Percentiles rank a stretch among this genome's conserved stretches.
phyloP scores from a whole-genome alignment of 371 early-diverging fungal species.

The Gilbertella persicaria region DNA sequence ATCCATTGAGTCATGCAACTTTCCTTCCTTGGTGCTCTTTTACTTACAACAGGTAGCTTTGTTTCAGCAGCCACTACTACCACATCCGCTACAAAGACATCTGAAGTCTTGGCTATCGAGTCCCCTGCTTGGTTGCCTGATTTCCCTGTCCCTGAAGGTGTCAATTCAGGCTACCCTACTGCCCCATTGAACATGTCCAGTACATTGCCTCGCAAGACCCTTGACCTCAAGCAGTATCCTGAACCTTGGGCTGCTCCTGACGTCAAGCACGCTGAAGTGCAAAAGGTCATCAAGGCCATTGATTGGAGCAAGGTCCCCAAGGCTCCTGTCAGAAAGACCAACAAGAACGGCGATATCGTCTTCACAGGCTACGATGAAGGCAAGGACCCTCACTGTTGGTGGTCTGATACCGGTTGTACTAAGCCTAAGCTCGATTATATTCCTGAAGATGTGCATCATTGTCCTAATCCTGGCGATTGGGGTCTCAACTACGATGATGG shows the following conservation, averaged over 20 bases:
- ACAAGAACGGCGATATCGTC: conserved; percentile 19
- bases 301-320: conserved; percentile 52
- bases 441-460: conserved; percentile 45
- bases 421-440: conserved; percentile 42
- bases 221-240: conserved; percentile 35
- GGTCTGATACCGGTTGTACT: conserved; percentile 48
- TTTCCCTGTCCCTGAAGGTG: conserved; percentile 30
- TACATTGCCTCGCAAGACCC: conserved; percentile 23
- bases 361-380: conserved; percentile 25
- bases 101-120: conserved; percentile 33
- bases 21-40: conserved; percentile 24
- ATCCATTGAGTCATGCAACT: conserved; percentile 26
- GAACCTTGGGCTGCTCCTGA: conserved; percentile 38
- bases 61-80: conserved; percentile 29
- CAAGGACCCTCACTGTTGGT: conserved; percentile 51
- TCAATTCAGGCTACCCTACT: conserved; percentile 37
- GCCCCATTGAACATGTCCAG: conserved; percentile 21
- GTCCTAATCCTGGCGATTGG: conserved; percentile 52
- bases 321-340: conserved; percentile 29
- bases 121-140: conserved; percentile 48
- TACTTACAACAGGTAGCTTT: conserved; percentile 29
- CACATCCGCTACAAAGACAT: conserved; percentile 10
- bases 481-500: conserved; percentile 55
- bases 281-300: conserved; percentile 40
- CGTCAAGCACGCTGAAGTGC: conserved; percentile 34